Evolutionary conservation across 2,329 filamentous ascomycete species (phyloP).

Genomic region (Ustilaginoidea virens): DNA sequence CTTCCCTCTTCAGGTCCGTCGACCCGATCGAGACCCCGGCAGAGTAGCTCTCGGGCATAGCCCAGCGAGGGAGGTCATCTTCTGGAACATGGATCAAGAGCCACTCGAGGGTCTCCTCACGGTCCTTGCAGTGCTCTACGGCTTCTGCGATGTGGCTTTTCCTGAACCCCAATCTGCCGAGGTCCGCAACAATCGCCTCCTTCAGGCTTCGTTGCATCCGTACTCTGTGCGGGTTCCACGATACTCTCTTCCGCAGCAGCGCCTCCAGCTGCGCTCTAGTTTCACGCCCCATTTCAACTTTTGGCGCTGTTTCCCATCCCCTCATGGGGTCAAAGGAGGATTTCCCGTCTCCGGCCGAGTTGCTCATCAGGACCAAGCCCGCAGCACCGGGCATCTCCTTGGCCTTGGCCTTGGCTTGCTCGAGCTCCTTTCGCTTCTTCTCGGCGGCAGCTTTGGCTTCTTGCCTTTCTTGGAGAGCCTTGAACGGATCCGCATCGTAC

Average conservation of each 20-base stretch:
- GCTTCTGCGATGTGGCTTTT: conserved; percentile 81
- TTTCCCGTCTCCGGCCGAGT: conserved; percentile 18
- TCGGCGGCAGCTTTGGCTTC: conserved; percentile 60
- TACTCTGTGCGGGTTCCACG: conserved; percentile 76
- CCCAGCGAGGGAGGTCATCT: conserved; percentile 88
- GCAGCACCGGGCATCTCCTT: conserved; percentile 45
- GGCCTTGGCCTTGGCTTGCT: conserved; percentile 52
- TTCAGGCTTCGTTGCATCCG: conserved; percentile 44
- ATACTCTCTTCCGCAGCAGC: conserved; percentile 58
- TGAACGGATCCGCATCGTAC: conserved; percentile 92
- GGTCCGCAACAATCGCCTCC: conserved; percentile 50
- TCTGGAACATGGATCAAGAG: conserved; percentile 92
- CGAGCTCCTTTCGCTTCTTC: conserved; percentile 63
- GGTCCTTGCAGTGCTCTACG: conserved; percentile 71
- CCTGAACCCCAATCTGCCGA: conserved; percentile 73
- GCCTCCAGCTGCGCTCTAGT: conserved; percentile 67
- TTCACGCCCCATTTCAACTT: conserved; percentile 81
- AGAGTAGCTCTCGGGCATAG: conserved; percentile 78
- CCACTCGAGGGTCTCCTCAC: conserved; percentile 91
- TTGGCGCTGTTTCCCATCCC: conserved; percentile 72
- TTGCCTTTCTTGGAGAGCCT: conserved; percentile 62
- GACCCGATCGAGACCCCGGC: conserved; percentile 79
- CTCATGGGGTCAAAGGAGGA: conserved; percentile 37
- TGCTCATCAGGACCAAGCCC: conserved; percentile 36
- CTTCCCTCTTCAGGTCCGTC: conserved; percentile 66